Percentiles rank a stretch among this genome's conserved stretches.
These are phyloP conservation scores for Takakia lepidozioides DNA, from an alignment of 225 moss, liverwort and hornwort genomes.

Conservation along the genomic window DNA sequence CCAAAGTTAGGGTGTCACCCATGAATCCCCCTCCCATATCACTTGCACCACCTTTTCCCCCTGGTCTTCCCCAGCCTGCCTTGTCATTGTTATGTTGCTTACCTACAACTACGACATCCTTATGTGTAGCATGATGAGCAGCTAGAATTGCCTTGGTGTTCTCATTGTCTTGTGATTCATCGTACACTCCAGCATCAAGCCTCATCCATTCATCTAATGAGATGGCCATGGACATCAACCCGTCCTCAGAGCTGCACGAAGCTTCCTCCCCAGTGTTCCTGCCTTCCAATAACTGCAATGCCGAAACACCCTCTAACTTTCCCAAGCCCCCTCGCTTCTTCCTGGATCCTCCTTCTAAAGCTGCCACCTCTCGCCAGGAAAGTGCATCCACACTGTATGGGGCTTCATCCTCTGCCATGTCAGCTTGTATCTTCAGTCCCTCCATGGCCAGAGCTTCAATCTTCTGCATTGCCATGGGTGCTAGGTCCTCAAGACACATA, in stretches of 20 bases:
- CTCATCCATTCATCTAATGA: slow-evolving; percentile 87
- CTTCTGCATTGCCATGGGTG: slow-evolving; percentile 72
- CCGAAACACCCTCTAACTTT: slow-evolving; percentile 39
- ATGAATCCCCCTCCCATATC: slow-evolving; percentile 33
- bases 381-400: slow-evolving; percentile 55
- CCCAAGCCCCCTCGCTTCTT: slow-evolving; percentile 19
- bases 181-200: slow-evolving; percentile 48
- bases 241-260: slow-evolving; percentile 12
- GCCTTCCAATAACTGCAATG: slow-evolving; percentile 23
- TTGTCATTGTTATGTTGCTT: slow-evolving; percentile 24
- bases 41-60: slow-evolving; percentile 22
- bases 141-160: slow-evolving; percentile 49
- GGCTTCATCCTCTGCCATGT: slow-evolving; percentile 53
- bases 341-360: slow-evolving; percentile 10
- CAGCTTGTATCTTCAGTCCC: slow-evolving; percentile 72
- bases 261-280: slow-evolving; percentile 16
- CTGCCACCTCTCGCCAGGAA: slow-evolving; percentile 23
- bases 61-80: slow-evolving; percentile 8
- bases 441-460: slow-evolving; percentile 80
- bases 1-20: slow-evolving; percentile 61
- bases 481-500: slow-evolving; percentile 60
- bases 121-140: slow-evolving; percentile 38
- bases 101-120: slow-evolving; percentile 24
- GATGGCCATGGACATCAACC: slow-evolving; percentile 61
- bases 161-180: slow-evolving; percentile 32